phyloP scores from a whole-genome alignment of 768 basidiomycete species.

The Boletus fagicola region DNA sequence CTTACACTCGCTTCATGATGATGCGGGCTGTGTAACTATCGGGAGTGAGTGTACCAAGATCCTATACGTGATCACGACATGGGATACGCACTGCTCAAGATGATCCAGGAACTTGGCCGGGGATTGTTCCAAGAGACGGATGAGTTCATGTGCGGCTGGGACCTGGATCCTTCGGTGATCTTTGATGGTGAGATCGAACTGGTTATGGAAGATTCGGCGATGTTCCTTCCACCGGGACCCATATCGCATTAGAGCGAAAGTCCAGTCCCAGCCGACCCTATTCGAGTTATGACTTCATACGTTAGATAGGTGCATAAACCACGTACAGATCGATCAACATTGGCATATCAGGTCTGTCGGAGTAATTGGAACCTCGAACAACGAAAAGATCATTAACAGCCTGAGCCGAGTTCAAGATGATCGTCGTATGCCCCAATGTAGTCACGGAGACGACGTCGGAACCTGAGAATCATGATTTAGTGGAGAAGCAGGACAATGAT shows the following conservation, averaged over 20 bases:
- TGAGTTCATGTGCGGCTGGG: conserved; percentile 1
- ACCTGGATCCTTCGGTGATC: conserved; percentile 4
- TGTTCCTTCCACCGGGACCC: conserved; percentile 4
- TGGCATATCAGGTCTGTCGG: conserved; percentile 3
- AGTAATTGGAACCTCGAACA: conserved; percentile 2
- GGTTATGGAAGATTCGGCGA: conserved; percentile 6
- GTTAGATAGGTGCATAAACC: neutral
- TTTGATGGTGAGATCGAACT: conserved; percentile 4
- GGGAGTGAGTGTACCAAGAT: neutral
- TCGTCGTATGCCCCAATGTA: conserved; percentile 1
- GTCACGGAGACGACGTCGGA: conserved; percentile 4
- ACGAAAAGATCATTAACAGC: conserved; percentile 6
- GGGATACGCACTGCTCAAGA: conserved; percentile 1
- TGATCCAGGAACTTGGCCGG: conserved; percentile 2
- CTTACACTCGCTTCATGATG: conserved; percentile 8
- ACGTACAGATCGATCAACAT: conserved; percentile 7
- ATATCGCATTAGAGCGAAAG: conserved; percentile 5
- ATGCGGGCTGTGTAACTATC: conserved; percentile 5
- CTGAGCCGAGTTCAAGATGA: conserved; percentile 2
- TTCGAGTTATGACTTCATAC: neutral
- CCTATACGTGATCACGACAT: neutral
- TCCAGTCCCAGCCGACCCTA: conserved; percentile 9
- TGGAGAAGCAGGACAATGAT: neutral
- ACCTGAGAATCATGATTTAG: neutral
- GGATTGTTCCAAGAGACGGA: neutral